Evolutionary conservation across 768 basidiomycete species (phyloP), one percentile per base, ranked within the genome.

Genomic region (Multifurca ochricompacta): DNA sequence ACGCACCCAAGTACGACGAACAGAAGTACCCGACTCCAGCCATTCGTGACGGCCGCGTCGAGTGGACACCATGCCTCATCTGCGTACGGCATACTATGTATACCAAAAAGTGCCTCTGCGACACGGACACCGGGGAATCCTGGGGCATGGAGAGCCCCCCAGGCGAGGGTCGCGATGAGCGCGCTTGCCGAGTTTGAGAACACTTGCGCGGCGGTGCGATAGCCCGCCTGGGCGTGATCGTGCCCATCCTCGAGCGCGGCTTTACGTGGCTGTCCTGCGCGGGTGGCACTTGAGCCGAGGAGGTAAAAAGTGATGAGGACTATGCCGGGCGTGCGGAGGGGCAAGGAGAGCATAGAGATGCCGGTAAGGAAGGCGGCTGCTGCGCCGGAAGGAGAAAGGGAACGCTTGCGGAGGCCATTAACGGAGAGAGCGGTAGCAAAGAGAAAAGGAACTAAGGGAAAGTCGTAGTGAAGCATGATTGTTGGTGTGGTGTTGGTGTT

Each of bases 191-290:
- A 87, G 66, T 92, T 94, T 71, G 81, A 84, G 9, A 94, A 68
- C 19, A 92, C 92, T 69, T 95, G 93, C 72, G 80, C 79, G 14
- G 81, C 87, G 28, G 72, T 78, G 40, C 93, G 76, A 65, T 91
- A 82, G 0, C 91, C 93, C 7, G 76, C 82, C 1, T n/a, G 5
- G 11, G 75, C 75, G 48, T 79, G 80, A 45, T 85, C 77, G 63
- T 87, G 81, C 0, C 86, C 89, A 37, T 87, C 87, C 66, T 94
- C 91, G 34, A 93, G 74, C 56, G 73, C 71, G 3, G 79, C 77
- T 66, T 96, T 97, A 48, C 74, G 73, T 47, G 78, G 72, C 69
- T 84, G 92, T 52, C 91, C 85, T 57, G 85, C 87, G 69, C 91
- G 93, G 3, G 94, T 96, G 0, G 92, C 92, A 43, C 79, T 77